These are phyloP conservation scores for Tricholoma saponaceum DNA, from an alignment of 768 basidiomycete species.

Conservation along the genomic window DNA sequence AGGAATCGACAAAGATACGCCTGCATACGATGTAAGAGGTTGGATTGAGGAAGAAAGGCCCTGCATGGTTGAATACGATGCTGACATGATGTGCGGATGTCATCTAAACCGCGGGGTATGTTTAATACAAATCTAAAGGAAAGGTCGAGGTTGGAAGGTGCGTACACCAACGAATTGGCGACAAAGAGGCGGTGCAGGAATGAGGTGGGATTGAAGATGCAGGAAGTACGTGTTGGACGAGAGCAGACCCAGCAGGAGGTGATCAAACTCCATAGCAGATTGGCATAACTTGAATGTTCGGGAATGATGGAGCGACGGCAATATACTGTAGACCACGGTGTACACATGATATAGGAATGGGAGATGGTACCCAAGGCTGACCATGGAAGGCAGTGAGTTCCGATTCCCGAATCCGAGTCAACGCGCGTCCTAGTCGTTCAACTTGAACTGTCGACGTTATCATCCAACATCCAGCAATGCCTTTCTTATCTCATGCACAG, in stretches of 20 bases:
- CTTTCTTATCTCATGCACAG: too few species aligned
- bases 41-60: slow-evolving; percentile 78
- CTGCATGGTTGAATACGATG: slow-evolving; percentile 72
- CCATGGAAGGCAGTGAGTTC: too few species aligned
- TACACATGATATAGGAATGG: too few species aligned
- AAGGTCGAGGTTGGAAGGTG: not conserved
- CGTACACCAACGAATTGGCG: slow-evolving; percentile 44
- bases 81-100: slow-evolving; percentile 61
- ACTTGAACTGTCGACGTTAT: too few species aligned
- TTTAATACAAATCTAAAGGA: too few species aligned
- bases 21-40: not conserved
- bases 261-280: slow-evolving; percentile 66
- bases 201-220: slow-evolving; percentile 10
- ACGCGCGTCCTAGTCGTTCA: too few species aligned
- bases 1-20: too few species aligned
- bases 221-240: slow-evolving; percentile 43
- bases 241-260: slow-evolving; percentile 66
- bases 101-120: slow-evolving; percentile 46
- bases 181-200: slow-evolving; percentile 38
- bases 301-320: slow-evolving; percentile 53
- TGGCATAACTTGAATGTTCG: slow-evolving; percentile 77
- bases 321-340: too few species aligned
- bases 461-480: too few species aligned
- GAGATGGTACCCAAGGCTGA: too few species aligned
- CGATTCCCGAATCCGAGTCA: too few species aligned